phyloP scores from a whole-genome alignment of 1,284 basidiomycete species.

The Puccinia horiana region DNA sequence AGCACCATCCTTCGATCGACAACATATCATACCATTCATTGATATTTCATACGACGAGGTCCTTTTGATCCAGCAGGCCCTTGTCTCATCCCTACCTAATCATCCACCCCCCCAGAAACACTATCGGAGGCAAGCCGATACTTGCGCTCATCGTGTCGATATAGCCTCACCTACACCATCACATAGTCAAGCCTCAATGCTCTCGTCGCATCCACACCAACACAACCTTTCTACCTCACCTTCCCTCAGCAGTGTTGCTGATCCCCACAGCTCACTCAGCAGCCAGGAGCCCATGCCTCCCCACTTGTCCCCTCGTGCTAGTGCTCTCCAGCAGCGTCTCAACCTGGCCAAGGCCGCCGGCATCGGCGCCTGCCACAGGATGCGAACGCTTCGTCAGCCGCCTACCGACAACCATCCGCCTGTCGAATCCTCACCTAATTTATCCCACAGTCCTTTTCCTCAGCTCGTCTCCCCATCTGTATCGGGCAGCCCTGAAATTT shows the following conservation, averaged over 20 bases:
- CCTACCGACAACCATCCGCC: not conserved
- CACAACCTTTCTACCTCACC: not conserved
- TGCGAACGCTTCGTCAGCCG: slow-evolving; percentile 1
- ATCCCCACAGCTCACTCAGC: not conserved
- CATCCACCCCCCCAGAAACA: not conserved
- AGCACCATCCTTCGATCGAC: not conserved
- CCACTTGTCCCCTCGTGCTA: not conserved
- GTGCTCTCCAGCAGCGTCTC: slow-evolving; percentile 10
- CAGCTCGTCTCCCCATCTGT: slow-evolving; percentile 10
- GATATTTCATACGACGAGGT: slow-evolving; percentile 17
- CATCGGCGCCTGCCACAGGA: slow-evolving; percentile 5
- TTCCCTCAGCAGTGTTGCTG: slow-evolving; percentile 7
- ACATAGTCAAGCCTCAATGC: not conserved
- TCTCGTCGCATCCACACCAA: not conserved
- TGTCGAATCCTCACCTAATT: not conserved
- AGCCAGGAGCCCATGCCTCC: slow-evolving; percentile 8
- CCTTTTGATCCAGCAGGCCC: slow-evolving; percentile 13
- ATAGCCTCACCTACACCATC: not conserved
- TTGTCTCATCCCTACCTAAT: not conserved
- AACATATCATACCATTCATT: not conserved
- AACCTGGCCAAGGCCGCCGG: not conserved
- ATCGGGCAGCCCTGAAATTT: slow-evolving; percentile 16
- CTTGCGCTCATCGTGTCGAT: not conserved
- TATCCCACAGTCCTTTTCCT: not conserved
- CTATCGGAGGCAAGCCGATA: not conserved